Base-by-base conservation (phyloP, 805 yeast species). In the Candida quercuum region DNA sequence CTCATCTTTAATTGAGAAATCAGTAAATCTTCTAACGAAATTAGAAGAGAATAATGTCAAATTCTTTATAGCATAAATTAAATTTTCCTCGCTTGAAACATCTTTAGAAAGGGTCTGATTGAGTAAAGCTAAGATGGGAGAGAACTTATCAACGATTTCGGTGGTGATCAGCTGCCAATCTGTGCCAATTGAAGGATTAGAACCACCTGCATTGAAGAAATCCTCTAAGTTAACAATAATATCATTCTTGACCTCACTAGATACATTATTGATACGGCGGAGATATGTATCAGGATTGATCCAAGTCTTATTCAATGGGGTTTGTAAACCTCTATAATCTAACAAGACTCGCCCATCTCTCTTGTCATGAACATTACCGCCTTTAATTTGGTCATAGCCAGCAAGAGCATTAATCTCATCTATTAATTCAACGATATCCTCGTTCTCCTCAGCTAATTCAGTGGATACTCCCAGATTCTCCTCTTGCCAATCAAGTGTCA, bases 131-230 rank as follows among this genome's bases (percentile, higher is more conserved):
- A 78, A 47, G 27, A 69, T 55, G 10, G 83, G 81, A 1, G 75
- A 60, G 52, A 79, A 79, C 48, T 77, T 77, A 21, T 57, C 57
- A 6, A 64, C 67, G n/a, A 78, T 68, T 24, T 59, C 64, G 33
- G 64, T 66, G 0, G 79, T 69, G 3, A 69, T 58, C n/a, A 56
- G 41, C 47, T 71, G 78, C 86, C 86, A 79, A 49, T 79, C 56
- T 0, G 72, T 76, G 11, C 72, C 66, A 6, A 48, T 27, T 28
- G 53, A 56, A 5, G 76, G 72, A 38, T 66, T 57, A 17, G 60
- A 64, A 3, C 63, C 63, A 3, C 62, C 64, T 0, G 53, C 28
- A 15, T 43, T 25, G 10, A 68, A 43, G 9, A 51, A 44, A 0
- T 32, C 15, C 23, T 58, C 68, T 18, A 77, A 44, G 8, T 62